Evolutionary conservation across 352 stramenopile species (phyloP).

Genomic region (Phytophthora nicotianae): DNA sequence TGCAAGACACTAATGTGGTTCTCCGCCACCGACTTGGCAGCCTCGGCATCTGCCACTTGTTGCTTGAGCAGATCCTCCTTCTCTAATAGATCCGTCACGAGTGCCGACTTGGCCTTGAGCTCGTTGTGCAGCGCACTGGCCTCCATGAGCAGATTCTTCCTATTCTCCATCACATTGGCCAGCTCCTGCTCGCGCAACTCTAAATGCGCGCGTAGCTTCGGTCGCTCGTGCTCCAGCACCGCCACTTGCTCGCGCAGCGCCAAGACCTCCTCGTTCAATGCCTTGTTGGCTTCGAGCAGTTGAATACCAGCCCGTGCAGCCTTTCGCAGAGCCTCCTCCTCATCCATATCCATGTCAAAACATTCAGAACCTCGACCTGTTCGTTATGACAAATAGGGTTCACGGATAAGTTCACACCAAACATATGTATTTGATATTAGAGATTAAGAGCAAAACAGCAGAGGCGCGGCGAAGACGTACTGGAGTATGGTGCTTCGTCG

Average conservation of each 20-base stretch:
- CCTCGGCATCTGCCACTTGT: conserved; percentile 38
- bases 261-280: conserved; percentile 62
- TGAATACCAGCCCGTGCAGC: conserved; percentile 73
- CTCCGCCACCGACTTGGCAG: conserved; percentile 39
- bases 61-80: conserved; percentile 50
- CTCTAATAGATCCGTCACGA: conserved; percentile 63
- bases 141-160: conserved; percentile 54
- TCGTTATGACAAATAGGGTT: conserved; percentile 15
- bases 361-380: conserved; percentile 37
- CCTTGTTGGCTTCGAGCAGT: conserved; percentile 76
- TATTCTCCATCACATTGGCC: conserved; percentile 44
- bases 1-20: conserved; percentile 40
- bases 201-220: conserved; percentile 50
- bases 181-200: conserved; percentile 47
- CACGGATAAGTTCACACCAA: neutral
- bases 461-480: conserved; percentile 4
- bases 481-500: conserved; percentile 30
- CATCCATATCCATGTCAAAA: conserved; percentile 51
- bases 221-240: conserved; percentile 55
- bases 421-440: conserved; percentile 21
- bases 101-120: conserved; percentile 58
- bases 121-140: conserved; percentile 58
- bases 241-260: conserved; percentile 65
- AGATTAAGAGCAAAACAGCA: neutral
- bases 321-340: conserved; percentile 67